A percentile compares a stretch with the other conserved stretches of the same genome.
Conservation (phyloP, 345 rosid species). For the Populus simonii region DNA sequence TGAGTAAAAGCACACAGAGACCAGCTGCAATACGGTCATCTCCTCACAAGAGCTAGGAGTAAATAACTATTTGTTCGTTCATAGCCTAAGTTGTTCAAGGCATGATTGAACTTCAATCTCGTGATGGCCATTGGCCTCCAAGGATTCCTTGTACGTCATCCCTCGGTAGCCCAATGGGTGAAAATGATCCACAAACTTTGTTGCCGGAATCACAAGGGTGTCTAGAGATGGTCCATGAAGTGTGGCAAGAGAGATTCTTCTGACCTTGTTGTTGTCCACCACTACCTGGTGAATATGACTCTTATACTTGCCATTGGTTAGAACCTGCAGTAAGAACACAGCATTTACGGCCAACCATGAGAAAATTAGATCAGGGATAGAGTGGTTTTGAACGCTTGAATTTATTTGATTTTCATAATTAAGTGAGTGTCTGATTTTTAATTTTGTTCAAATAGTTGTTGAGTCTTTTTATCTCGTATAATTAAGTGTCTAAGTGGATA, state of each 20-base stretch:
- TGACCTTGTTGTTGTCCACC: too few relatives aligned
- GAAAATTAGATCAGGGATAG: too few relatives aligned
- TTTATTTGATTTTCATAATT: too few relatives aligned
- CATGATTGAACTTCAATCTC: not conserved
- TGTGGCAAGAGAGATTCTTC: not conserved
- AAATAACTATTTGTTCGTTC: not conserved
- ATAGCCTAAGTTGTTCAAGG: not conserved
- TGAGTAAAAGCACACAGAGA: too few relatives aligned
- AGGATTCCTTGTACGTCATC: conserved; percentile 2
- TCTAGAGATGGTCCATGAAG: not conserved
- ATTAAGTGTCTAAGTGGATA: too few relatives aligned
- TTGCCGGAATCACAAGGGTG: conserved; percentile 5
- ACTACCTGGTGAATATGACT: not conserved
- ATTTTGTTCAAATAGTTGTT: too few relatives aligned
- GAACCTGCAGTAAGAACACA: not conserved
- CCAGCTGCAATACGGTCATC: too few relatives aligned
- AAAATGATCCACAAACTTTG: not conserved
- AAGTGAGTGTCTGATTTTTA: too few relatives aligned
- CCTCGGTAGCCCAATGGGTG: not conserved
- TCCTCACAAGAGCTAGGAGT: too few relatives aligned
- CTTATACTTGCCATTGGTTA: not conserved
- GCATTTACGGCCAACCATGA: not conserved
- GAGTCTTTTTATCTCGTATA: too few relatives aligned
- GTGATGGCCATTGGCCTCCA: not conserved
- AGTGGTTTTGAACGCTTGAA: too few relatives aligned